phyloP scores from a whole-genome alignment of 306 rosid species.

The Dalbergia oliveri region DNA sequence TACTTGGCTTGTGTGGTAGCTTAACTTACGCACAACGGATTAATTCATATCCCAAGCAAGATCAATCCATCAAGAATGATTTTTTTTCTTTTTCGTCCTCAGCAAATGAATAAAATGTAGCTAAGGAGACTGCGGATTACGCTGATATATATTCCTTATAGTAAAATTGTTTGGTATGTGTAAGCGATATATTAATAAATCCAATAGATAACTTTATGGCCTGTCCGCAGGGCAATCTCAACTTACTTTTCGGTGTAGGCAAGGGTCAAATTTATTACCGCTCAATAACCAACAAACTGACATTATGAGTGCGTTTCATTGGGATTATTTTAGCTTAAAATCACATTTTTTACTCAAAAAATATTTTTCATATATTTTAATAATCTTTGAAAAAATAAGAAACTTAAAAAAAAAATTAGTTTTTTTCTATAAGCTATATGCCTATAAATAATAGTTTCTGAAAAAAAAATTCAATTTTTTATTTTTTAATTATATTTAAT shows the following conservation, averaged over 20 bases:
- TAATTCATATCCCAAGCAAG: background rate
- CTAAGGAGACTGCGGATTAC: background rate
- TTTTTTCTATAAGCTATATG: no score
- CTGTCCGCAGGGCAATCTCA: background rate
- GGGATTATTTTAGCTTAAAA: no score
- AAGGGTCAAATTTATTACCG: constrained; percentile 13
- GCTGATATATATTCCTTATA: background rate
- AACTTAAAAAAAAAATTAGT: no score
- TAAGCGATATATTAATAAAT: background rate
- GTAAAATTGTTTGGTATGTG: no score
- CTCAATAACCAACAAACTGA: constrained; percentile 12
- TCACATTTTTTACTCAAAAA: no score
- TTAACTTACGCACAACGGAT: background rate
- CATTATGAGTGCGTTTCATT: background rate
- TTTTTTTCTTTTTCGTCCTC: background rate
- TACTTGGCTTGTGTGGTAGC: background rate
- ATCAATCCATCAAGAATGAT: background rate
- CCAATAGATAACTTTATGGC: background rate
- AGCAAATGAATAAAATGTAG: background rate
- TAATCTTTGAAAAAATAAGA: no score
- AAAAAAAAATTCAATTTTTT: no score
- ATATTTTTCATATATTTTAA: no score
- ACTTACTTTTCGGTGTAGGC: background rate
- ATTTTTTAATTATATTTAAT: no score
- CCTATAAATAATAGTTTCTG: no score